Base-by-base conservation (phyloP, 129 eudicot species). In the Escallonia rubra region DNA sequence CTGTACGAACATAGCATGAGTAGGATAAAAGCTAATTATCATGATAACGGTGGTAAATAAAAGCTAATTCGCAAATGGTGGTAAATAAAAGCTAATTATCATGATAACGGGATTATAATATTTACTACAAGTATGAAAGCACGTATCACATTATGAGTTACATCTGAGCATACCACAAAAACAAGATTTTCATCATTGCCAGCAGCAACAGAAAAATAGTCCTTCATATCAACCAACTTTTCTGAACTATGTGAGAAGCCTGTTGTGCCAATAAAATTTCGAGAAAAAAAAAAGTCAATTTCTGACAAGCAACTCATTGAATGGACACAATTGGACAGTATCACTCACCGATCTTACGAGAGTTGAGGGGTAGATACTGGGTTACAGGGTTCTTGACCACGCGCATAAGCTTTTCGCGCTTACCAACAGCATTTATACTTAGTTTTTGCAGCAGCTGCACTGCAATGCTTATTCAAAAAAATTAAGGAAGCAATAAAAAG, bases 181-280 rank as follows among this genome's bases (percentile, higher is more conserved):
- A 89, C 96, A 69, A 86, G 83, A 68, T 83, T 83, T 53, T 66
- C 64, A 42, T 84, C 99, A 23, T 93, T 74, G 76, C 72, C 77
- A 67, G 83, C 63, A 7, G 92, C 79, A 23, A 23, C 34, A 62
- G 78, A 77, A 63, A 93, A 92, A 67, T 86, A 89, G 72, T 86
- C 82, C 38, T 85, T 81, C 71, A 86, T 89, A 62, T 93, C 92
- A 61, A 93, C 95, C 89, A 93, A 63, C 72, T 82, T 93, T 34
- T 93, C 95, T 15, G 95, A 89, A 76, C 96, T 93, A 78, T 81
- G 96, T 47, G 99, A 93, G 80, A 93, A 93, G 6, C 99, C 99
- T 89, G 84, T 52, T n/a, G 54, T 48, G 46, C 51, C 57, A 68
- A 67, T 71, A 66, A 38, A 58, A 70, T 46, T 51, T 56, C 39